These are phyloP conservation scores for Tulasnella sp. DNA, from an alignment of 768 basidiomycete species.

Conservation along the genomic window DNA sequence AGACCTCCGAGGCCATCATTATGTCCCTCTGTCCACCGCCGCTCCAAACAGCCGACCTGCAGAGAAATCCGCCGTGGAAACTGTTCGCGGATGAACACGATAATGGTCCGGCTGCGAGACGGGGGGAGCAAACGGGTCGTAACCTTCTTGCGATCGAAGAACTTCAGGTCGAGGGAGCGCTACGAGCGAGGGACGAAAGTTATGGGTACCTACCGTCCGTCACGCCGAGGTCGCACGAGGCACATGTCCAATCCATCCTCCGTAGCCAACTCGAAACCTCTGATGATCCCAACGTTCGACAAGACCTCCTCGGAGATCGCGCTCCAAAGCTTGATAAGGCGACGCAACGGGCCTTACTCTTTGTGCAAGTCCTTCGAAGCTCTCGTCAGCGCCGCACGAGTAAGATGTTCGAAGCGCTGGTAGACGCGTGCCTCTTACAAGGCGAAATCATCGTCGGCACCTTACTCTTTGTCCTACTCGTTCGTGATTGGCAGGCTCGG, in stretches of 20 bases:
- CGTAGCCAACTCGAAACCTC: neutral
- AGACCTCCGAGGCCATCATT: conserved; percentile 13
- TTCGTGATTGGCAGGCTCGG: conserved; percentile 49
- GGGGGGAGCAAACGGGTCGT: neutral
- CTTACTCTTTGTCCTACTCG: conserved; percentile 51
- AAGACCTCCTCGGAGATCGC: neutral
- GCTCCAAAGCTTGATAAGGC: conserved; percentile 2
- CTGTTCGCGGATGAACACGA: neutral
- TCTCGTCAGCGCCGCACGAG: conserved; percentile 18
- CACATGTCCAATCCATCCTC: neutral
- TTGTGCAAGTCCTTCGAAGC: conserved; percentile 1
- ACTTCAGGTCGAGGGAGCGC: neutral
- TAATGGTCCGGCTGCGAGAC: neutral
- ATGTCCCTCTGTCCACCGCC: neutral
- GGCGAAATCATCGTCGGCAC: conserved; percentile 73
- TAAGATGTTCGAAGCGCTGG: conserved; percentile 46
- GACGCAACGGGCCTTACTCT: conserved; percentile 5
- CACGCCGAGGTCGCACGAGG: neutral
- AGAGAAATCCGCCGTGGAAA: neutral
- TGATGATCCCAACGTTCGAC: neutral
- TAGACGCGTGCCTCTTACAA: conserved; percentile 58
- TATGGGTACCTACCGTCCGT: neutral
- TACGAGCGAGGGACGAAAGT: neutral
- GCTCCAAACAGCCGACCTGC: neutral
- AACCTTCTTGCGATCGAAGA: neutral